Conservation (phyloP, 805 yeast genomes). For the Starmerella lactis-condensi region DNA sequence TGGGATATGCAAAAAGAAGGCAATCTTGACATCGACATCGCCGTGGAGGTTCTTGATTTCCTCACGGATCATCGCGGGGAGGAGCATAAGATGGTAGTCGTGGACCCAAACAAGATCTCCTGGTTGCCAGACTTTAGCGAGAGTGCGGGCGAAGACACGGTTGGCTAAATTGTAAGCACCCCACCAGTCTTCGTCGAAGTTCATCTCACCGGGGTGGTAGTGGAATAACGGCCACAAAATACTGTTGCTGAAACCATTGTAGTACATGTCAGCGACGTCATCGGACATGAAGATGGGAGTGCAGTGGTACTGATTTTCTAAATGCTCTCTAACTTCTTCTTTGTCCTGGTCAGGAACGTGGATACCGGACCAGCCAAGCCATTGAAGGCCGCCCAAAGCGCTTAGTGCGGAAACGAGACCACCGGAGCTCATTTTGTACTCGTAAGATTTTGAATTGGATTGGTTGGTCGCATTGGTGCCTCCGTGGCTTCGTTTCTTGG, state of each 20-base stretch:
- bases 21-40: conserved; percentile 47
- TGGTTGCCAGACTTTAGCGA: conserved; percentile 51
- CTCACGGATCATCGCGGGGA: conserved; percentile 71
- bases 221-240: conserved; percentile 97
- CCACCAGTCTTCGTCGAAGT: conserved; percentile 95
- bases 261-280: conserved; percentile 83
- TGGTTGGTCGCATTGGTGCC: conserved; percentile 27
- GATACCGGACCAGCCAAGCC: conserved; percentile 96
- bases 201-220: conserved; percentile 98
- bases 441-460: conserved; percentile 27
- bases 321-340: conserved; percentile 45
- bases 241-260: conserved; percentile 87
- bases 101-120: conserved; percentile 93
- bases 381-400: conserved; percentile 58
- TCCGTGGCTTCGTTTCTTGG: conserved; percentile 15
- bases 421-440: conserved; percentile 86
- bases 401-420: conserved; percentile 92
- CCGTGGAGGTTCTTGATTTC: conserved; percentile 28
- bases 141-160: conserved; percentile 53
- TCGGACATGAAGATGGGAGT: conserved; percentile 78
- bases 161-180: conserved; percentile 93
- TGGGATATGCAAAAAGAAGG: conserved; percentile 92
- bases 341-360: conserved; percentile 68
- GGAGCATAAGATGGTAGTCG: conserved; percentile 88
- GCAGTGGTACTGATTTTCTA: conserved; percentile 64